These are phyloP conservation scores for Chalciporus sp. DNA, from an alignment of 1,284 basidiomycete species.

Conservation along the genomic window DNA sequence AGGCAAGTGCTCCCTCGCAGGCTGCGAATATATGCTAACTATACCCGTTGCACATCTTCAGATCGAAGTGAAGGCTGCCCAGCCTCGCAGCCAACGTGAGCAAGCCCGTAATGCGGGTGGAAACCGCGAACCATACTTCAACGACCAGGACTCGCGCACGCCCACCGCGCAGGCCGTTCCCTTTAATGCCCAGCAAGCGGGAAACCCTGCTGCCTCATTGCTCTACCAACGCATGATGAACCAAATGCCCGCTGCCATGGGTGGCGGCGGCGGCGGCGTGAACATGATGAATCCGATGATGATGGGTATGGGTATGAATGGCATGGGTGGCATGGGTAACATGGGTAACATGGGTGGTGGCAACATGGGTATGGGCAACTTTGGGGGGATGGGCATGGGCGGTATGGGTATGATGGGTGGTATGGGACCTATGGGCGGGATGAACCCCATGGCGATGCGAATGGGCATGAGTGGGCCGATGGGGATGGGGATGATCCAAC, in stretches of 20 bases:
- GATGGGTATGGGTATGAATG: constrained; percentile 41
- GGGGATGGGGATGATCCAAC: constrained; percentile 36
- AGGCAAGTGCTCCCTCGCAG: constrained; percentile 45
- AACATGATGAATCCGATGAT: constrained; percentile 42
- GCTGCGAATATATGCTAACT: background rate
- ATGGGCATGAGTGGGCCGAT: constrained; percentile 42
- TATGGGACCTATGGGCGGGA: constrained; percentile 39
- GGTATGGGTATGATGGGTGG: constrained; percentile 40
- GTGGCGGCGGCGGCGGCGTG: constrained; percentile 32
- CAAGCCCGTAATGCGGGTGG: constrained; percentile 40
- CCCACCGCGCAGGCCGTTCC: constrained; percentile 31
- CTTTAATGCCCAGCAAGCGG: constrained; percentile 37
- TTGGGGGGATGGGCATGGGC: constrained; percentile 40
- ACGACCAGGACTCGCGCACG: constrained; percentile 36
- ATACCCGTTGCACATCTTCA: constrained; percentile 29
- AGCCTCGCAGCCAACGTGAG: constrained; percentile 73
- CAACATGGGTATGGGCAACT: constrained; percentile 29
- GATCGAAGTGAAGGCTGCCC: constrained; percentile 88
- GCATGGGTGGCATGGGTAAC: constrained; percentile 39
- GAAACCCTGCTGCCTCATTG: constrained; percentile 53
- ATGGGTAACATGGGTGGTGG: constrained; percentile 39
- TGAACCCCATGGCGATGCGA: constrained; percentile 35
- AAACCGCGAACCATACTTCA: constrained; percentile 33
- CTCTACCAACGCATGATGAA: constrained; percentile 61
- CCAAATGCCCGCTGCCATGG: constrained; percentile 50